Base-by-base conservation (phyloP, 495 filamentous ascomycete genomes). In the Lasiosphaeriaceae sp. region DNA sequence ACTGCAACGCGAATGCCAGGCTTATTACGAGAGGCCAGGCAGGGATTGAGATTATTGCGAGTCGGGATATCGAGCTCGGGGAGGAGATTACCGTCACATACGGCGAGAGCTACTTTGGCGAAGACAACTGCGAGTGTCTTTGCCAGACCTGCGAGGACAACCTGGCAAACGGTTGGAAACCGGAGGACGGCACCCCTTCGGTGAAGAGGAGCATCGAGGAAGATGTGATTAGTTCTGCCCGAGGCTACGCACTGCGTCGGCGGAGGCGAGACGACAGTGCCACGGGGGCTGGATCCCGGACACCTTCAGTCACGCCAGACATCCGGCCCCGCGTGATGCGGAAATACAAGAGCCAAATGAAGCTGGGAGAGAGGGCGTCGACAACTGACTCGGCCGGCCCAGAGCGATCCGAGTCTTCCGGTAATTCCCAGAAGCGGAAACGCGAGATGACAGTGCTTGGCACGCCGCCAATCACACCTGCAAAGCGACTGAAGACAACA, bases 21-120 rank as follows among this genome's bases (percentile, higher is more conserved):
- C 77, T 99, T 55, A 84, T 87, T 58, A 96, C 90, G 17, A 84
- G 81, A 26, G 89, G 90, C 24, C 83, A 84, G 35, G 86, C 91
- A 60, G 90, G 92, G 31, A 96, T 99, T 77, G 86, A 91, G 64
- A 87, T 99, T 39, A 77, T 92, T 46, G 86, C 94, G 6, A 79
- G 81, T 20, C 84, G 85, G 54, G 79, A 95, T 58, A 96, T 99
- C 26, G 80, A 87, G 22, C 75, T 88, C 2, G 95, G 91, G 3
- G 92, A 97, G 55, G 94, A 97, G 70, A 95, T 99, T 59, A 97
- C 95, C 0, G 92, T 97, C 1, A 89, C 83, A 3, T 99, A 99
- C 67, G 89, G 92, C 12, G 91, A 96, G 31, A 88, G 94, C 65
- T 99, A 99, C 67, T 99, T 99, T 71, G 94, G 95, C 3, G 84